These are phyloP conservation scores for Arachis hypogaea DNA, from an alignment of 306 rosid genomes.

Conservation along the genomic window DNA sequence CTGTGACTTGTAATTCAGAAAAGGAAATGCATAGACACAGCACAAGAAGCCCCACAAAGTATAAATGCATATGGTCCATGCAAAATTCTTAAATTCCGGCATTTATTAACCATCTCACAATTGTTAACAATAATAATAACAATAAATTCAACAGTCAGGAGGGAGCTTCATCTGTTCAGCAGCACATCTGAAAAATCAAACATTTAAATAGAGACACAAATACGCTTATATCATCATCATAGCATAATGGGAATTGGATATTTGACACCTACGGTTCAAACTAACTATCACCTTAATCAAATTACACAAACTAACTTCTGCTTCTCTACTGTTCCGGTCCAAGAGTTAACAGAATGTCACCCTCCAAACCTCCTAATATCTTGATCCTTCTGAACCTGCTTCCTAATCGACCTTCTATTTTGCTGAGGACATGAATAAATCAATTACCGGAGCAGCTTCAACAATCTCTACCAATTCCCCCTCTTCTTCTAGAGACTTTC, in stretches of 20 bases:
- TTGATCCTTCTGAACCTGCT: constrained; percentile 35
- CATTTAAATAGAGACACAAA: constrained; percentile 32
- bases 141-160: constrained; percentile 69
- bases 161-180: constrained; percentile 38
- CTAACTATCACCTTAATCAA: constrained; percentile 66
- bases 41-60: constrained; percentile 25
- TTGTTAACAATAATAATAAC: constrained; percentile 60
- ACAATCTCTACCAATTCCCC: constrained; percentile 31
- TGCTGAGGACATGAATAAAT: constrained; percentile 2
- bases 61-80: constrained; percentile 54
- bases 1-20: constrained; percentile 45
- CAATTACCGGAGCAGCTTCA: constrained; percentile 39
- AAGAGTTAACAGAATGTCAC: constrained; percentile 40
- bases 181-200: constrained; percentile 54
- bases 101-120: constrained; percentile 79
- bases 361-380: constrained; percentile 34
- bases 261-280: constrained; percentile 55
- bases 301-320: constrained; percentile 43
- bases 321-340: constrained; percentile 45
- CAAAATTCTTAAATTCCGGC: constrained; percentile 56
- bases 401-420: constrained; percentile 16
- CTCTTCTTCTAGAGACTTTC: constrained; percentile 47
- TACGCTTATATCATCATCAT: constrained; percentile 10
- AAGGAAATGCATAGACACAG: constrained; percentile 34
- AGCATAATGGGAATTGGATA: constrained; percentile 43